phyloP scores from a whole-genome alignment of 2,329 filamentous ascomycete species.

The Hymenoscyphus occultus region DNA sequence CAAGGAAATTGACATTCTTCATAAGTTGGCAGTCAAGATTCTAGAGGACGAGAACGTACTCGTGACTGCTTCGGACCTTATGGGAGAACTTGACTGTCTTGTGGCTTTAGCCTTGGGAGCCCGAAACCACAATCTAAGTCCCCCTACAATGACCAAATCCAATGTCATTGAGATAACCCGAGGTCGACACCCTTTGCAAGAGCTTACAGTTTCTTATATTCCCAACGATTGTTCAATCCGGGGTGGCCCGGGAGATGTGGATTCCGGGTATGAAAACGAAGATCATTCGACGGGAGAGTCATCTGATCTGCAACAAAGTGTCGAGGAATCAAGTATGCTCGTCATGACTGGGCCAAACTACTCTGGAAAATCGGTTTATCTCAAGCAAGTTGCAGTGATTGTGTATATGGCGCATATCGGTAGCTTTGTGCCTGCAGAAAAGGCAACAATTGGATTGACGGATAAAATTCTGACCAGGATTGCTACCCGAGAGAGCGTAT shows the following conservation, averaged over 20 bases:
- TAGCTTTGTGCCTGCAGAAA: constrained; percentile 81
- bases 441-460: constrained; percentile 77
- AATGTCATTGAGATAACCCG: constrained; percentile 71
- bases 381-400: constrained; percentile 89
- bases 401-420: constrained; percentile 91
- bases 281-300: constrained; percentile 4
- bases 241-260: constrained; percentile 50
- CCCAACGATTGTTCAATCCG: constrained; percentile 73
- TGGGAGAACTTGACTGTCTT: constrained; percentile 83
- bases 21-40: constrained; percentile 69
- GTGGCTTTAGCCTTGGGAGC: constrained; percentile 78
- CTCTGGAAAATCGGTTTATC: constrained; percentile 92
- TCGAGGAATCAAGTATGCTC: constrained; percentile 60
- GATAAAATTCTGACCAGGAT: constrained; percentile 91
- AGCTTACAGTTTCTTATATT: constrained; percentile 79
- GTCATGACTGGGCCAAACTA: constrained; percentile 92
- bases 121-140: constrained; percentile 65
- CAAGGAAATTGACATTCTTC: constrained; percentile 83
- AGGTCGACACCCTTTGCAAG: constrained; percentile 86
- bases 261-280: constrained; percentile 20
- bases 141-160: constrained; percentile 65
- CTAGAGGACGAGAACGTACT: constrained; percentile 67
- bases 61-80: constrained; percentile 68
- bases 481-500: constrained; percentile 65
- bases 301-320: constrained; percentile 18